Evolutionary conservation across 1,284 basidiomycete genomes (phyloP).

Genomic region (Kwoniella shivajii): DNA sequence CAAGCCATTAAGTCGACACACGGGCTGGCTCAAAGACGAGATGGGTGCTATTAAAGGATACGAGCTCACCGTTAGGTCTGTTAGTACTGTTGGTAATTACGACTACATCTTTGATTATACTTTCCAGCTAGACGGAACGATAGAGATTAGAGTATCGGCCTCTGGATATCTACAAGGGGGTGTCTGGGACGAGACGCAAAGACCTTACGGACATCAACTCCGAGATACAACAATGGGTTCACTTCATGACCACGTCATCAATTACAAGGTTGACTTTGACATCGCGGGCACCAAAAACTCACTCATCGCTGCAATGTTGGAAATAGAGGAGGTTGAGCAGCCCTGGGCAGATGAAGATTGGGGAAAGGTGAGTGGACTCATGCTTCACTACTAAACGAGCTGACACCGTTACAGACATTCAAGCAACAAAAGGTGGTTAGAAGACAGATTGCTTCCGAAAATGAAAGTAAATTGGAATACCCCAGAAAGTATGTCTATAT

Average conservation of each 20-base stretch:
- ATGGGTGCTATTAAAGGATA: slow-evolving; percentile 62
- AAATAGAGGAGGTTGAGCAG: slow-evolving; percentile 58
- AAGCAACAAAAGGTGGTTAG: slow-evolving; percentile 27
- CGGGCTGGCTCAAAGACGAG: slow-evolving; percentile 27
- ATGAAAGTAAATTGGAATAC: slow-evolving; percentile 22
- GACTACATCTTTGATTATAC: slow-evolving; percentile 50
- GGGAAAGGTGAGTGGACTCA: slow-evolving; percentile 50
- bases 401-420: slow-evolving; percentile 4
- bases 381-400: not conserved
- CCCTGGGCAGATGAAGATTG: slow-evolving; percentile 67
- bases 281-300: slow-evolving; percentile 64
- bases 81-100: slow-evolving; percentile 65
- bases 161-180: slow-evolving; percentile 69
- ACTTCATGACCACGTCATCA: slow-evolving; percentile 70
- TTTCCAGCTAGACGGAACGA: slow-evolving; percentile 43
- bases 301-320: slow-evolving; percentile 54
- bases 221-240: slow-evolving; percentile 65
- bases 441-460: slow-evolving; percentile 18
- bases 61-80: slow-evolving; percentile 61
- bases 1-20: slow-evolving; percentile 63
- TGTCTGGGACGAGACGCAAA: slow-evolving; percentile 61
- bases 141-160: slow-evolving; percentile 58
- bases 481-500: slow-evolving; percentile 13
- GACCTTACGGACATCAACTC: slow-evolving; percentile 62
- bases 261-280: slow-evolving; percentile 64